Base-by-base conservation (phyloP, 129 eudicot genomes). In the Scalesia atractyloides region DNA sequence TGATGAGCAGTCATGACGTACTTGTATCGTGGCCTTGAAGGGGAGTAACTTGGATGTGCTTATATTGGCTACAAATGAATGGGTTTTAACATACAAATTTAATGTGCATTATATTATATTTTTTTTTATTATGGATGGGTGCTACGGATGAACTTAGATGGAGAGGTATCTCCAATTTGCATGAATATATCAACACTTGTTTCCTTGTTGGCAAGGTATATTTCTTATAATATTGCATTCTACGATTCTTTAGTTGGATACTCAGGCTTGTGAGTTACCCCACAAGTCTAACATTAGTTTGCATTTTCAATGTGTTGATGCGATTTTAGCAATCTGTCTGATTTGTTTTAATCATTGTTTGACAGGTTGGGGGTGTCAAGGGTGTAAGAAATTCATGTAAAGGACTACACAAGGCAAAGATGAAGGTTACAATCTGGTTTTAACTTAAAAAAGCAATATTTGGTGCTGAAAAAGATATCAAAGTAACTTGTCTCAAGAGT, bases 381-480 rank as follows among this genome's bases (percentile, higher is more conserved):
- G n/a, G 88, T 5, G 96, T 89, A 19, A 86, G 98, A 78, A 83
- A 79, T 41, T 70, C 83, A 19, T 87, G 88, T 18, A 90, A 50
- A 66, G 94, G 59, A 83, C 89, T 72, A 76, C 88, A 9, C 91
- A 24, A 24, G 99, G 99, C 9, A 93, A 94, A 82, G 96, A 94
- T 89, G 87, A 80, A 77, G 78, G 81, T 16, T 86, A 84, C 83
- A 88, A 84, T 67, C 89, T 94, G 2, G 86, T 85, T 20, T 70
- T 94, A 41, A 78, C 90, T 72, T 94, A 94, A 86, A 72, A 97
- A 94, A 65, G 99, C 97, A 33, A 85, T 90, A 17, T 94, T 94
- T 20, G 99, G 99, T 44, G 87, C 81, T 39, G 97, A 90, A 79
- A 90, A 90, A 71, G 97, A 90, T 68, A 86, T 94, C 1, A 96